Evolutionary conservation across 768 basidiomycete genomes (phyloP).

Genomic region (Psilocybe sp.): DNA sequence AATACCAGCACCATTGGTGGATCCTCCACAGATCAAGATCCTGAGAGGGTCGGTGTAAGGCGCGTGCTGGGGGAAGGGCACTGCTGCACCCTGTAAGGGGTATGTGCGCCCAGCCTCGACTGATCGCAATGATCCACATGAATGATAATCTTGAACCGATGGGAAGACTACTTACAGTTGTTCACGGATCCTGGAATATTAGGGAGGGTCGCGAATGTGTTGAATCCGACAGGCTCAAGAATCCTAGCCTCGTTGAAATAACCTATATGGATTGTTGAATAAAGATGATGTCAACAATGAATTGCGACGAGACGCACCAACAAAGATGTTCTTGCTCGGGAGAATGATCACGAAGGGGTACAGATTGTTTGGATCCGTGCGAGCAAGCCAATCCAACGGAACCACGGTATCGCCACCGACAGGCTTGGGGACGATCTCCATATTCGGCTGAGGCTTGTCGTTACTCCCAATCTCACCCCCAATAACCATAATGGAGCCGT

Average conservation of each 20-base stretch:
- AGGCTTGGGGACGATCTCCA: slow-evolving; percentile 71
- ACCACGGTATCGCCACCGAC: slow-evolving; percentile 59
- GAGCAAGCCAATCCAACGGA: slow-evolving; percentile 60
- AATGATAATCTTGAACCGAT: background rate
- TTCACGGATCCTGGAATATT: slow-evolving; percentile 79
- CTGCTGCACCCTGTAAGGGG: slow-evolving; percentile 66
- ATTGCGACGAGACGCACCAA: too few relatives aligned
- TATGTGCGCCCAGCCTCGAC: slow-evolving; percentile 75
- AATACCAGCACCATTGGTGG: slow-evolving; percentile 49
- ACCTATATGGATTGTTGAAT: slow-evolving; percentile 41
- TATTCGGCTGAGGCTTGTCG: slow-evolving; percentile 58
- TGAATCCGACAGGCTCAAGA: slow-evolving; percentile 62
- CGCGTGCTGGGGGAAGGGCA: slow-evolving; percentile 65
- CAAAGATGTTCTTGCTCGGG: slow-evolving; percentile 67
- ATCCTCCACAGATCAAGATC: slow-evolving; percentile 75
- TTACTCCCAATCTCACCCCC: slow-evolving; percentile 77
- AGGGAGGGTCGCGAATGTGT: slow-evolving; percentile 57
- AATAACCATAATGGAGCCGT: slow-evolving; percentile 71
- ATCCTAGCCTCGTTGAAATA: slow-evolving; percentile 84
- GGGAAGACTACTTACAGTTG: slow-evolving; percentile 39
- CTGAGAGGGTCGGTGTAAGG: slow-evolving; percentile 75
- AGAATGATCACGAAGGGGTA: slow-evolving; percentile 77
- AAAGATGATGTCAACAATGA: too few relatives aligned
- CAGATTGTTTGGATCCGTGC: slow-evolving; percentile 78
- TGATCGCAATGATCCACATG: slow-evolving; percentile 16